Evolutionary conservation across 2,329 filamentous ascomycete species (phyloP).

Genomic region (Paecilomyces variotii): DNA sequence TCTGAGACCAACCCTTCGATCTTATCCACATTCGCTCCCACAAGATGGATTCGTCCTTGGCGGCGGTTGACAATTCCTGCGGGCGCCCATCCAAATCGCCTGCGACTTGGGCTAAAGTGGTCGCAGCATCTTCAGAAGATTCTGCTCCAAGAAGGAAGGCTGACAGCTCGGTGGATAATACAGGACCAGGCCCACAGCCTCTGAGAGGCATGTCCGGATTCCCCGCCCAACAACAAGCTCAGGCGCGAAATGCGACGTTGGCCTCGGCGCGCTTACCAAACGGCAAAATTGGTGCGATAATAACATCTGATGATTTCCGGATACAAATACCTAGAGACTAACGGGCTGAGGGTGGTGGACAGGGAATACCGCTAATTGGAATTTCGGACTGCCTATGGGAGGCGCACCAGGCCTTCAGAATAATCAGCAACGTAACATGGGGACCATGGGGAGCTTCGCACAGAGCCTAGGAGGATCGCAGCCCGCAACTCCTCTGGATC

Average conservation of each 20-base stretch:
- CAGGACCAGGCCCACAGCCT: constrained; percentile 44
- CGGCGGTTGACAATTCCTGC: background rate
- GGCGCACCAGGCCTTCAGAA: constrained; percentile 44
- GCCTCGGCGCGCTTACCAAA: constrained; percentile 45
- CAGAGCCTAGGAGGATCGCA: constrained; percentile 49
- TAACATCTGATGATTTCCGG: background rate
- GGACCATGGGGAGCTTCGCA: constrained; percentile 47
- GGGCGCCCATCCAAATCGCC: background rate
- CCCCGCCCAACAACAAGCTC: constrained; percentile 43
- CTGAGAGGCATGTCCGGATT: constrained; percentile 49
- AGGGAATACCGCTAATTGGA: constrained; percentile 51
- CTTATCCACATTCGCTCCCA: background rate
- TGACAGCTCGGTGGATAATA: constrained; percentile 7
- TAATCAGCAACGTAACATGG: constrained; percentile 44
- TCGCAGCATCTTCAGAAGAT: background rate
- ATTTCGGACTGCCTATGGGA: constrained; percentile 48
- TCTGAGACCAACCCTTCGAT: background rate
- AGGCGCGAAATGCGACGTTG: constrained; percentile 40
- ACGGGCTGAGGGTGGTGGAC: constrained; percentile 10
- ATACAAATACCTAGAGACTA: constrained; percentile 13
- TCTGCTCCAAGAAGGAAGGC: constrained; percentile 3
- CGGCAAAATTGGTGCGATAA: constrained; percentile 44
- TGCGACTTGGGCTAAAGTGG: constrained; percentile 2
- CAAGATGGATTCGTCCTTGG: background rate
- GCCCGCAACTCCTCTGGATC: constrained; percentile 46